Conservation (phyloP, 1,284 basidiomycete genomes). For the Melampsora larici-populina region DNA sequence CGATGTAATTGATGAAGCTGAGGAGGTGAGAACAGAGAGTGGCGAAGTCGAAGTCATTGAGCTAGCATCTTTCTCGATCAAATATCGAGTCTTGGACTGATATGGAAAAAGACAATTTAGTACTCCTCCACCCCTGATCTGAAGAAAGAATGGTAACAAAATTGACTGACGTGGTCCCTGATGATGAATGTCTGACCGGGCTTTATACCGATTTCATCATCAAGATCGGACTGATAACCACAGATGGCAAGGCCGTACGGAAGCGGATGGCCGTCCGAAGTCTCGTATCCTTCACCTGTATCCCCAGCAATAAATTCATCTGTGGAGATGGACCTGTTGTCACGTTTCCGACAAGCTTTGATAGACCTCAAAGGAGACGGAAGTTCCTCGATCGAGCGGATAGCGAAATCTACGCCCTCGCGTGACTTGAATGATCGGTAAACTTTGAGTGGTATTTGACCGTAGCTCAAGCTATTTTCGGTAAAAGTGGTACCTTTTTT, state of each 20-base stretch:
- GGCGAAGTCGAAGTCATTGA: slow-evolving; percentile 14
- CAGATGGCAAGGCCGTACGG: slow-evolving; percentile 30
- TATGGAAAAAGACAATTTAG: neutral
- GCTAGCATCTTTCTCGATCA: slow-evolving; percentile 34
- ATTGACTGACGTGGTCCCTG: slow-evolving; percentile 15
- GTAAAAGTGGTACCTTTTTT: neutral
- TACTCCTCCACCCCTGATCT: neutral
- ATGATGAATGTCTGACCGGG: slow-evolving; percentile 33
- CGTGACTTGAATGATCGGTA: slow-evolving; percentile 37
- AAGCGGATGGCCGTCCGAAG: neutral
- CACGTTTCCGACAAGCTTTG: slow-evolving; percentile 9
- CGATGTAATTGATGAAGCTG: neutral
- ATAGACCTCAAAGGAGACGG: slow-evolving; percentile 27
- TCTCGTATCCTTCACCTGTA: neutral
- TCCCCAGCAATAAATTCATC: neutral
- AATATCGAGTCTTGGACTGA: slow-evolving; percentile 29
- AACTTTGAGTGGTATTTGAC: slow-evolving; percentile 36
- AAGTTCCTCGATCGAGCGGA: slow-evolving; percentile 40
- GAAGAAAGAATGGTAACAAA: neutral
- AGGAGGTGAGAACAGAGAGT: neutral
- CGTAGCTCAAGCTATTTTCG: slow-evolving; percentile 37
- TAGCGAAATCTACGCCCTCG: slow-evolving; percentile 39
- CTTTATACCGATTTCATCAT: slow-evolving; percentile 34
- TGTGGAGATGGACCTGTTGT: slow-evolving; percentile 8
- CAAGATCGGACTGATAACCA: slow-evolving; percentile 19